Percentiles rank a stretch among this genome's conserved stretches.
These are phyloP conservation scores for Eucommia ulmoides DNA, from an alignment of 257 asterid genomes.

Conservation along the genomic window DNA sequence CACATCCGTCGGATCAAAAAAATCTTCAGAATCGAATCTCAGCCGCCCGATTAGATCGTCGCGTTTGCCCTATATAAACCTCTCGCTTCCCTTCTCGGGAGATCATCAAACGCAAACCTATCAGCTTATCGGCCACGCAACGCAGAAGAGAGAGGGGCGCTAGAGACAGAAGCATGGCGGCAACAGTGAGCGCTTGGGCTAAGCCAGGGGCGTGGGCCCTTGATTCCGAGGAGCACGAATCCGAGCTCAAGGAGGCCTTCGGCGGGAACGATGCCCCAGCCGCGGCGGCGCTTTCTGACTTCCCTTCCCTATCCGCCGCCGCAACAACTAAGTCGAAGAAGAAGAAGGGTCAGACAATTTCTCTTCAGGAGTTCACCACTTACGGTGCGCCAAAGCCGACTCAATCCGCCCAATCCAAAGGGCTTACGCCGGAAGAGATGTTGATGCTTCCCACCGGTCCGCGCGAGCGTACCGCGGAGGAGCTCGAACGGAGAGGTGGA, in stretches of 20 bases:
- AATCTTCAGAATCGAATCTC: too few species aligned
- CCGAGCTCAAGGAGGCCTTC: slow-evolving; percentile 42
- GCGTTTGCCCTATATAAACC: too few species aligned
- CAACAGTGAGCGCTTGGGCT: slow-evolving; percentile 70
- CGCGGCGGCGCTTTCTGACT: slow-evolving; percentile 30
- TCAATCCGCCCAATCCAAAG: slow-evolving; percentile 16
- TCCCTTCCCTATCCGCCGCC: slow-evolving; percentile 54
- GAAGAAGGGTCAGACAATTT: slow-evolving; percentile 49
- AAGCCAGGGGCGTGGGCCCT: slow-evolving; percentile 97
- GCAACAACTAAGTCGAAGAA: slow-evolving; percentile 58
- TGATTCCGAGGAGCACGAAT: slow-evolving; percentile 75
- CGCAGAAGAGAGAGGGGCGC: background rate
- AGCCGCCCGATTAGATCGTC: too few species aligned
- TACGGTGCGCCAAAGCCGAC: slow-evolving; percentile 26
- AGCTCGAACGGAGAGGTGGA: slow-evolving; percentile 46
- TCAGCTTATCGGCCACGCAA: too few species aligned
- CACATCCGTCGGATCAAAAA: too few species aligned
- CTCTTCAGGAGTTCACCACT: slow-evolving; percentile 47
- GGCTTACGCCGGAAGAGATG: slow-evolving; percentile 43
- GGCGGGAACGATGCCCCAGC: slow-evolving; percentile 10
- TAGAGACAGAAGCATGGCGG: slow-evolving; percentile 52
- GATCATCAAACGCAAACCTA: too few species aligned
- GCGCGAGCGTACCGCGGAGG: slow-evolving; percentile 72
- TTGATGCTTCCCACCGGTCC: slow-evolving; percentile 72
- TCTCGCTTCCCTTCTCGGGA: too few species aligned